Conservation (phyloP, 805 yeast genomes). For the Ogataea thermomethanolica region DNA sequence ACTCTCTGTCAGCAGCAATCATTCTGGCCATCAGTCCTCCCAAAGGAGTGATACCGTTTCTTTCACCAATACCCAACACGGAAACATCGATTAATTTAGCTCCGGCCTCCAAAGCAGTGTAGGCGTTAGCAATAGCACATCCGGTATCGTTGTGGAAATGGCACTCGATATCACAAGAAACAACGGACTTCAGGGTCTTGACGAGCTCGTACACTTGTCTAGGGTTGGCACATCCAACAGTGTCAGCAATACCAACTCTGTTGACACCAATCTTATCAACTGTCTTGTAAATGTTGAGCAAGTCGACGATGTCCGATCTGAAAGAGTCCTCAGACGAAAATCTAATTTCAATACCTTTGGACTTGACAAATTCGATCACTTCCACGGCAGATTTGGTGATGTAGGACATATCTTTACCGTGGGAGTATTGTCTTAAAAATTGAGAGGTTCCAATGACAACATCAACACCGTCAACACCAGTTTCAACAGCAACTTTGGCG, state of each 20-base stretch:
- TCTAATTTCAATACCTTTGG: slow-evolving; percentile 57
- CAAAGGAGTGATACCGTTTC: slow-evolving; percentile 60
- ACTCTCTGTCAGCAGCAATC: slow-evolving; percentile 59
- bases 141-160: slow-evolving; percentile 65
- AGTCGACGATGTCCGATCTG: slow-evolving; percentile 58
- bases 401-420: slow-evolving; percentile 60
- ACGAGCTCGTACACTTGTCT: slow-evolving; percentile 60
- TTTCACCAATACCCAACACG: slow-evolving; percentile 60
- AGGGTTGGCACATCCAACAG: slow-evolving; percentile 63
- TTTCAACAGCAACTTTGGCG: slow-evolving; percentile 57
- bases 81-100: slow-evolving; percentile 57
- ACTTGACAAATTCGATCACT: slow-evolving; percentile 58
- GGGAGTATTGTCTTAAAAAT: slow-evolving; percentile 52
- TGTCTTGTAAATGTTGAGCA: slow-evolving; percentile 55
- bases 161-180: slow-evolving; percentile 56
- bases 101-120: slow-evolving; percentile 61
- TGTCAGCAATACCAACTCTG: slow-evolving; percentile 62
- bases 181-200: slow-evolving; percentile 54
- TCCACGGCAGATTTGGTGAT: slow-evolving; percentile 55
- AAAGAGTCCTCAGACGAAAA: slow-evolving; percentile 58
- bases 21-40: slow-evolving; percentile 63
- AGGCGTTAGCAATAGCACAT: slow-evolving; percentile 61
- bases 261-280: slow-evolving; percentile 60
- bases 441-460: slow-evolving; percentile 60
- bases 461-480: slow-evolving; percentile 62